Conservation (phyloP, 2,329 filamentous ascomycete genomes). For the Diplodia seriata region DNA sequence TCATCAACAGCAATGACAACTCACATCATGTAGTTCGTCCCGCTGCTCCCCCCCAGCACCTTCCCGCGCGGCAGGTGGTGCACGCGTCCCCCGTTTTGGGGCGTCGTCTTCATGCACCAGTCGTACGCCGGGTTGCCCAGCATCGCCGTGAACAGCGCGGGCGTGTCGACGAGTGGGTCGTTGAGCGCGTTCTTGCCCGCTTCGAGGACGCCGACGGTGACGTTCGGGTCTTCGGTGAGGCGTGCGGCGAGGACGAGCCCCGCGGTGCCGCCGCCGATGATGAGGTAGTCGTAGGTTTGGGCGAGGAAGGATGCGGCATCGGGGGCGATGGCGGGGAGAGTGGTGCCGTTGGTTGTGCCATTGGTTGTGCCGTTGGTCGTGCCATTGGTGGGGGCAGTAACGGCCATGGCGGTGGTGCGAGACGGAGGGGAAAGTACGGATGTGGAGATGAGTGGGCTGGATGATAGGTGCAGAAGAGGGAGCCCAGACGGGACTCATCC, state of each 20-base stretch:
- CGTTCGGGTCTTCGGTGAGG: conserved; percentile 40
- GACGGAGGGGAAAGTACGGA: background rate
- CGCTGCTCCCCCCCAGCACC: conserved; percentile 48
- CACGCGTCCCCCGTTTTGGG: conserved; percentile 36
- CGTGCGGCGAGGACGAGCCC: conserved; percentile 35
- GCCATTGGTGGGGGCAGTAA: background rate
- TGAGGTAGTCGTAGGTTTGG: conserved; percentile 27
- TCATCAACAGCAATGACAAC: no score
- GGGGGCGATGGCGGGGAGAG: conserved; percentile 36
- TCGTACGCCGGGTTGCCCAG: conserved; percentile 44
- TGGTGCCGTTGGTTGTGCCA: background rate
- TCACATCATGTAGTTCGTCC: conserved; percentile 39
- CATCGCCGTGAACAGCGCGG: conserved; percentile 16
- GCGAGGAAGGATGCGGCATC: conserved; percentile 22
- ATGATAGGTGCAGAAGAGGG: background rate
- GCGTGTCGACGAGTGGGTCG: conserved; percentile 41
- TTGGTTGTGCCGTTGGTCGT: background rate
- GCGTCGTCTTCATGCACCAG: conserved; percentile 44
- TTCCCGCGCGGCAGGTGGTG: conserved; percentile 38
- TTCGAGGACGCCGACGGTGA: conserved; percentile 36
- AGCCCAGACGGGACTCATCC: background rate
- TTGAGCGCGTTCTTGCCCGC: conserved; percentile 37
- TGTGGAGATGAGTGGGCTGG: no score
- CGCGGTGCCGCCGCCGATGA: conserved; percentile 35
- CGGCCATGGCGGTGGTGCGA: background rate